phyloP scores from a whole-genome alignment of 2,329 filamentous ascomycete genomes.

The Ceratocystiopsis minuta region DNA sequence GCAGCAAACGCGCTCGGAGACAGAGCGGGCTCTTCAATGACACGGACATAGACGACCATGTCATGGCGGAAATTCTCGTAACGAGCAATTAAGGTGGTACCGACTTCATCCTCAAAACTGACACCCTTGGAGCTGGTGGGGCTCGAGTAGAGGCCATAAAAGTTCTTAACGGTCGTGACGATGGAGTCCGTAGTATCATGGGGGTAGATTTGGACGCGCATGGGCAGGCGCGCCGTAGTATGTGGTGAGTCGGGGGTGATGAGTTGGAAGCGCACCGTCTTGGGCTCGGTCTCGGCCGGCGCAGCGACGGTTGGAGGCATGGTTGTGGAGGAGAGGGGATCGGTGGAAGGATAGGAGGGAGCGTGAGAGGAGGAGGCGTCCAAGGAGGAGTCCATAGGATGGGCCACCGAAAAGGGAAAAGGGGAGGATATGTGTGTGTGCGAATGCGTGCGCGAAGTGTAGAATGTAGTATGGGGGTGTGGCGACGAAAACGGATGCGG shows the following conservation, averaged over 20 bases:
- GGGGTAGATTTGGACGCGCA: conserved; percentile 78
- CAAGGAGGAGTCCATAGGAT: too few relatives aligned
- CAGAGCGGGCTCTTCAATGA: conserved; percentile 44
- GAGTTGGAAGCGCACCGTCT: conserved; percentile 66
- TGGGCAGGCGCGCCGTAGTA: conserved; percentile 58
- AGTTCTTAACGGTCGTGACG: conserved; percentile 96
- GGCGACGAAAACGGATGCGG: too few relatives aligned
- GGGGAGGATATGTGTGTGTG: too few relatives aligned
- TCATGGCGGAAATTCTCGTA: conserved; percentile 91
- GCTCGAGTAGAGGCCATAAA: conserved; percentile 84
- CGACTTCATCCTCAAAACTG: conserved; percentile 82
- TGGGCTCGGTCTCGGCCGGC: conserved; percentile 29
- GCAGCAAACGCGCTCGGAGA: conserved; percentile 22
- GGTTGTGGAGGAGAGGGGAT: neutral
- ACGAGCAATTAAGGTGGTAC: conserved; percentile 80
- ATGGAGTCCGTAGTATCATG: conserved; percentile 97
- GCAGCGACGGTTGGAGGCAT: conserved; percentile 12
- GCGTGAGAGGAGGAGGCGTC: too few relatives aligned
- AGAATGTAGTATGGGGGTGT: too few relatives aligned
- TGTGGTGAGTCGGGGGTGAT: conserved; percentile 50
- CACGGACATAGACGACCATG: conserved; percentile 85
- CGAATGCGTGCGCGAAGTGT: too few relatives aligned
- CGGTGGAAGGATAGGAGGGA: neutral
- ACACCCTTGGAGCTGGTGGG: conserved; percentile 55
- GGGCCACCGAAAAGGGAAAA: too few relatives aligned